Evolutionary conservation across 306 rosid genomes (phyloP).

Genomic region (Coriaria nepalensis): DNA sequence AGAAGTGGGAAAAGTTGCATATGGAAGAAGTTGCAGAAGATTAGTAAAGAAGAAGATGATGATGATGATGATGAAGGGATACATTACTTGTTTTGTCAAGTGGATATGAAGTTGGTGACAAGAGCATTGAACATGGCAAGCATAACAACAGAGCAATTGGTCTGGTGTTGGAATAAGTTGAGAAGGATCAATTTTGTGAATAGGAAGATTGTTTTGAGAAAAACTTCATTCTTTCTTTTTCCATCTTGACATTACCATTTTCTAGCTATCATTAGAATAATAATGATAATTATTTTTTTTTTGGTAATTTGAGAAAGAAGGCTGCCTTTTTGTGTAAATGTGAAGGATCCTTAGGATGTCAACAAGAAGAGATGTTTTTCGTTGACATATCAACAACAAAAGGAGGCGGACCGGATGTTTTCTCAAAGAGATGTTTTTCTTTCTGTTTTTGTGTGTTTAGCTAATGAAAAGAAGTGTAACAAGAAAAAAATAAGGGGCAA

Average conservation of each 20-base stretch:
- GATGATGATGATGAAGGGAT: slow-evolving; percentile 48
- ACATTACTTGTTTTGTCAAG: slow-evolving; percentile 60
- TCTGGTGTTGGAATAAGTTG: slow-evolving; percentile 73
- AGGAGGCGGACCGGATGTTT: too few relatives aligned
- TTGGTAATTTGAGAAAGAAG: not conserved
- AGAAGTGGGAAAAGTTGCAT: slow-evolving; percentile 50
- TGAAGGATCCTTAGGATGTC: too few relatives aligned
- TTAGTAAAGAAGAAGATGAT: slow-evolving; percentile 24
- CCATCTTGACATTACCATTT: slow-evolving; percentile 24
- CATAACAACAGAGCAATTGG: slow-evolving; percentile 57
- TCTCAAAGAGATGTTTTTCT: too few relatives aligned
- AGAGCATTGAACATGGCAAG: slow-evolving; percentile 71
- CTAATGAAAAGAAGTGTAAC: too few relatives aligned
- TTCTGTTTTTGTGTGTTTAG: too few relatives aligned
- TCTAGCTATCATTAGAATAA: not conserved
- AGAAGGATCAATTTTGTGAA: slow-evolving; percentile 46
- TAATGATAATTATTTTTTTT: too few relatives aligned
- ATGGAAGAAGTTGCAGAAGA: slow-evolving; percentile 44
- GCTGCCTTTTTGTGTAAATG: not conserved
- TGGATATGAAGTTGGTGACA: slow-evolving; percentile 66
- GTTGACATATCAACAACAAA: too few relatives aligned
- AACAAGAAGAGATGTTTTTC: too few relatives aligned
- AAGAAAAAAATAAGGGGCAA: too few relatives aligned
- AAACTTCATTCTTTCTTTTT: slow-evolving; percentile 55
- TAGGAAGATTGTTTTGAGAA: slow-evolving; percentile 37